Conservation (phyloP, 2,329 filamentous ascomycete genomes). For the Piedraia hortae region DNA sequence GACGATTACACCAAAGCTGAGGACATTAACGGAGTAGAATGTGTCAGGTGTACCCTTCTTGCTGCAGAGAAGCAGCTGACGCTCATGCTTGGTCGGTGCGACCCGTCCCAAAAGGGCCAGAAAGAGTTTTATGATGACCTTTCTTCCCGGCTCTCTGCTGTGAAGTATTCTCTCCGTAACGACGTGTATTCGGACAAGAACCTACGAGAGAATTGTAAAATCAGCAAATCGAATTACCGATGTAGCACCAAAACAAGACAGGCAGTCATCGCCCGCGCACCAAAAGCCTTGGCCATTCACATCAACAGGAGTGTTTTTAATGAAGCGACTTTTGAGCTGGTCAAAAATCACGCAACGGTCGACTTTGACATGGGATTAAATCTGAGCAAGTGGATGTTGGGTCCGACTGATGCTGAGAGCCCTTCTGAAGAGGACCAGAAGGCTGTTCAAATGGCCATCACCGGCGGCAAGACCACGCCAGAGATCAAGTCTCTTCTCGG, state of each 20-base stretch:
- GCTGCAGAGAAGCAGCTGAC: constrained; percentile 26
- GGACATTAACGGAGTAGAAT: constrained; percentile 68
- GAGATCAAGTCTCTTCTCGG: constrained; percentile 2
- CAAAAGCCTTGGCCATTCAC: constrained; percentile 57
- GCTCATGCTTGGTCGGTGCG: too few relatives aligned
- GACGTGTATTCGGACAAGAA: constrained; percentile 44
- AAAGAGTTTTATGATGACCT: too few relatives aligned
- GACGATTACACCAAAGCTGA: constrained; percentile 69
- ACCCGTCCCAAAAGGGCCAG: too few relatives aligned
- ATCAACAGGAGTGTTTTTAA: constrained; percentile 83
- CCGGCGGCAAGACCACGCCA: too few relatives aligned
- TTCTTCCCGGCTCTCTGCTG: constrained; percentile 37
- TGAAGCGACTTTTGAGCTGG: constrained; percentile 47
- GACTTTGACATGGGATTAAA: constrained; percentile 49
- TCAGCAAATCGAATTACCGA: constrained; percentile 34
- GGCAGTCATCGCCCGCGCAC: constrained; percentile 56
- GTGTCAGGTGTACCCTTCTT: constrained; percentile 65
- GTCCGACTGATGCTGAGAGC: too few relatives aligned
- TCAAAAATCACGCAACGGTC: constrained; percentile 61
- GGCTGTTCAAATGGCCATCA: too few relatives aligned
- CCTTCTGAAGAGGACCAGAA: too few relatives aligned
- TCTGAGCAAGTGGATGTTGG: constrained; percentile 15
- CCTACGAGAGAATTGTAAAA: constrained; percentile 19
- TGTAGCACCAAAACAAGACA: constrained; percentile 71
- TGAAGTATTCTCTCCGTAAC: constrained; percentile 45